Evolutionary conservation across 192 early-diverging fungal species (phyloP).

Genomic region (Mortierella antarctica): DNA sequence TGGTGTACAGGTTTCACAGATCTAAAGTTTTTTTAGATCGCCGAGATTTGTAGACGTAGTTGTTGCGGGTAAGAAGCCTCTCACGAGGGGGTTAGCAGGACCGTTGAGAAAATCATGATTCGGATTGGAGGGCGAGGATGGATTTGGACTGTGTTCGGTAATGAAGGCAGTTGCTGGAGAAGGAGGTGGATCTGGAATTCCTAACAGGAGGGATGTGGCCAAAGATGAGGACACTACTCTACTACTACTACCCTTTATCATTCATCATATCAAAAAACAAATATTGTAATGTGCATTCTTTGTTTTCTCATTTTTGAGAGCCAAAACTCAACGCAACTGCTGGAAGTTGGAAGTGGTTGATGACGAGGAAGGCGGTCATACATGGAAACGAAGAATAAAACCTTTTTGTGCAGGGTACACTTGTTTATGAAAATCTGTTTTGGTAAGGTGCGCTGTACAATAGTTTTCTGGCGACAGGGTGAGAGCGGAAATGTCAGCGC

Average conservation of each 20-base stretch:
- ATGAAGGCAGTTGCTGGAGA: constrained; percentile 26
- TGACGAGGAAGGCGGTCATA: no score
- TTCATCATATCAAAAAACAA: constrained; percentile 15
- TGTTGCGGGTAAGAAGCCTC: neutral
- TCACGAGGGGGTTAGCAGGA: neutral
- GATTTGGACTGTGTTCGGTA: constrained; percentile 32
- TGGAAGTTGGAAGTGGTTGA: no score
- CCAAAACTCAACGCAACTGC: no score
- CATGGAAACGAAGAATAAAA: no score
- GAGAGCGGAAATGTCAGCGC: neutral
- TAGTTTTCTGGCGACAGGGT: no score
- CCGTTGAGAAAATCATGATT: neutral
- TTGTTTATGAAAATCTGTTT: no score
- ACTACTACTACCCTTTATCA: constrained; percentile 8
- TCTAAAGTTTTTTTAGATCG: constrained; percentile 32
- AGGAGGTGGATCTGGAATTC: constrained; percentile 44
- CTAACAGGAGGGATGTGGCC: constrained; percentile 51
- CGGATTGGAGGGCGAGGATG: neutral
- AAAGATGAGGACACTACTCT: constrained; percentile 45
- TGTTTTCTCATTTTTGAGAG: no score
- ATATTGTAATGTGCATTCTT: neutral
- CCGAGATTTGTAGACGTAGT: constrained; percentile 7
- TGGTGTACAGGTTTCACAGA: constrained; percentile 5
- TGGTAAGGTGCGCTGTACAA: neutral
- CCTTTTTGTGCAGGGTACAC: no score